These are phyloP conservation scores for Pleurotus tuoliensis DNA, from an alignment of 768 basidiomycete genomes.

Conservation along the genomic window DNA sequence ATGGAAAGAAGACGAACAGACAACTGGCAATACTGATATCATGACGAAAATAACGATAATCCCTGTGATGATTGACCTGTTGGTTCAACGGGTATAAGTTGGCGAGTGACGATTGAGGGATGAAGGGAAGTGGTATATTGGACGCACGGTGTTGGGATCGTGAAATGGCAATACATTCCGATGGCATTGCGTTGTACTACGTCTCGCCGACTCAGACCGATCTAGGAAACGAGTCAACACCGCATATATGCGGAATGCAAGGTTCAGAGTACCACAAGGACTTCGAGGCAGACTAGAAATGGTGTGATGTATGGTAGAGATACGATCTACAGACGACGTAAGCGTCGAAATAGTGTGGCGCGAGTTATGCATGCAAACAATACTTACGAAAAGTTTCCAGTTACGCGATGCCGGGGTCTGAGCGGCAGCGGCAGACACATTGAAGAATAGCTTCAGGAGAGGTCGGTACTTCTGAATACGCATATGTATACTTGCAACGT, in stretches of 20 bases:
- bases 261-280: conserved; percentile 6
- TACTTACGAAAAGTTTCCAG: conserved; percentile 5
- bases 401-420: conserved; percentile 3
- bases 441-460: conserved; percentile 1
- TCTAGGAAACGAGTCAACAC: not conserved
- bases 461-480: not conserved
- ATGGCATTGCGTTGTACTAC: conserved; percentile 9
- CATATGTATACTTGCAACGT: not conserved
- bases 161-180: conserved; percentile 16
- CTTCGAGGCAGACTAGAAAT: not conserved
- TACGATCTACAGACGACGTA: conserved; percentile 6
- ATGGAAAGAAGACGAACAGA: conserved; percentile 8
- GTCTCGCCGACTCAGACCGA: conserved; percentile 6
- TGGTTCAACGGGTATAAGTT: not conserved
- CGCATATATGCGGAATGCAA: not conserved
- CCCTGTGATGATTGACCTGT: conserved; percentile 7
- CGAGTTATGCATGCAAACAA: not conserved
- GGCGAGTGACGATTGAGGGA: not conserved
- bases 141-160: conserved; percentile 12
- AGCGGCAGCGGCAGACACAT: not conserved
- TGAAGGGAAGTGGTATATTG: not conserved
- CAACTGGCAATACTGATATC: conserved; percentile 14
- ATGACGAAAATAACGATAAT: conserved; percentile 7
- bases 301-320: conserved; percentile 9
- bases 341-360: not conserved